Evolutionary conservation across 768 basidiomycete genomes (phyloP), one percentile per base, ranked within the genome.

Genomic region (Kockovaella imperatae): DNA sequence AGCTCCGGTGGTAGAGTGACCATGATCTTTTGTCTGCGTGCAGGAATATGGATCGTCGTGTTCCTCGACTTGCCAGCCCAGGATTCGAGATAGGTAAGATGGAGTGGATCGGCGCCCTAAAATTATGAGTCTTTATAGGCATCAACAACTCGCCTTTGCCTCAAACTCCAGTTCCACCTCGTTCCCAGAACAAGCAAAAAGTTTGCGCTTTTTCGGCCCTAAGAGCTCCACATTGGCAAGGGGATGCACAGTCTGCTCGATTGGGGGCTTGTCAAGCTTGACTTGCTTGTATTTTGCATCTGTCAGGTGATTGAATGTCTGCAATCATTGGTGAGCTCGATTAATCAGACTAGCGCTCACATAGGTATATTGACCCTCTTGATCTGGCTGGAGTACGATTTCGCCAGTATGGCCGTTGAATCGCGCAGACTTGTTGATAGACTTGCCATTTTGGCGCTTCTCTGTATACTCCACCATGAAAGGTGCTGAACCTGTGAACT

Each of bases 101-200:
- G 86, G 85, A 91, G 93, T 1, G 95, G 93, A 3, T 86, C 80
- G 3, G 82, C 85, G 41, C 95, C 95, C 84, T 90, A 43, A 13
- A 42, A 10, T 31, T 24, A 18, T 34, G 10, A 13, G 35, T 4
- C 1, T 29, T 15, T 25, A 11, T 11, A 26, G 24, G 13, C 23
- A 28, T 28, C 36, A 8, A 38, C 1, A 17, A 36, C 53, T 69
- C 53, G 89, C 88, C 66, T 79, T 78, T 40, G 96, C 79, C 36
- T 87, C 83, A 18, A 96, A 79, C 50, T 85, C 83, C 25, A 91
- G 77, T 36, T 82, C 77, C 2, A 95, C 82, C 4, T 73, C 72
- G 56, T 78, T 78, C 1, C 87, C 88, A 18, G 83, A 83, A 65
- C 91, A 96, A 48, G 81, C 88, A 21, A 52, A 70, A 11, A 74